Base-by-base conservation (phyloP, 2,329 filamentous ascomycete species). In the Cryphonectria japonica region DNA sequence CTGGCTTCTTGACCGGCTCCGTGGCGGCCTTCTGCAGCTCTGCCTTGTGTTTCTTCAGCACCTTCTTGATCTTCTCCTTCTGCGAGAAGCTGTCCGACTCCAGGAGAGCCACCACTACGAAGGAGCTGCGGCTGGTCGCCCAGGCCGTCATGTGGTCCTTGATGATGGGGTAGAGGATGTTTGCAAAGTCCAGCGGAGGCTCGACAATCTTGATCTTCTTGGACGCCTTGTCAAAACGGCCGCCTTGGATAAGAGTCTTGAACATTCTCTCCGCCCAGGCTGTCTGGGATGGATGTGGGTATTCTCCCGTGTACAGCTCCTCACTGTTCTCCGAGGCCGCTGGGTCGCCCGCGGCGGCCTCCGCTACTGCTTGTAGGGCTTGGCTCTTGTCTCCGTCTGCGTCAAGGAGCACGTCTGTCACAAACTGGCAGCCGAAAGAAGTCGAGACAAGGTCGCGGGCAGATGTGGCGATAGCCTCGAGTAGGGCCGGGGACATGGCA, bases 241-340 rank as follows among this genome's bases (percentile, higher is more conserved):
- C 96, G 59, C 96, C 96, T 69, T 94, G 91, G 34, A 98, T 94
- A 9, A 99, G 87, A 0, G 92, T 92, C 84, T 97, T 98, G 77
- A 98, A 87, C 91, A 98, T 92, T 71, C 94, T 91, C 22, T 93
- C 94, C 57, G 90, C 92, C 75, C 86, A 86, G 0, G 89, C 78
- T 52, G 87, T 86, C 76, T 87, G 84, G 37, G 89, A 87, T 69
- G 92, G 85, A 78, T 94, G 91, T 41, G 80, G 77, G 32, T 77
- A 78, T 4, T 81, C 75, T 22, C 81, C 76, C 19, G 81, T 72
- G 39, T 80, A 78, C 5, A 74, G 75, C 34, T 84, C 83, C 62
- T 84, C 83, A 3, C 78, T 77, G n/a, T 78, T 76, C 54, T 78
- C 77, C 52, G 78, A 77, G 34, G 80, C 79, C 57, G 77, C 84